Conservation (phyloP, 208 protist genomes). For the Leptomonas pyrrhocoris region DNA sequence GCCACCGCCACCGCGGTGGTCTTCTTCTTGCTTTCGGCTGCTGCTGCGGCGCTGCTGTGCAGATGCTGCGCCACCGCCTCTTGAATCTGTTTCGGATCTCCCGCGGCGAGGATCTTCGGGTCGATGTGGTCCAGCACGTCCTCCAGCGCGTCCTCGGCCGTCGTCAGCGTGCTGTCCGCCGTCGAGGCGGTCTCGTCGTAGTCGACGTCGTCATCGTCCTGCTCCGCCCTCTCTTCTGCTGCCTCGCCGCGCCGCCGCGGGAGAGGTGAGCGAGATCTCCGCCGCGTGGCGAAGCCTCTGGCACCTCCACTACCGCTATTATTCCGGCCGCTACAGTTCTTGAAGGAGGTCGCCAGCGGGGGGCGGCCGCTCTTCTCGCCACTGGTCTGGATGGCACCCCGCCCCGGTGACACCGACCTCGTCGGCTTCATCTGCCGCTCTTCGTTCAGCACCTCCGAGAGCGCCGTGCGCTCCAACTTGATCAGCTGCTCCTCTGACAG, state of each 20-base stretch:
- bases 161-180: conserved; percentile 12
- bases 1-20: not conserved
- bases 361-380: too few relatives aligned
- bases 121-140: conserved; percentile 27
- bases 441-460: conserved; percentile 76
- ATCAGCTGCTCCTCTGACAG: conserved; percentile 89
- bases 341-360: too few relatives aligned
- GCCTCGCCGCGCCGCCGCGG: not conserved
- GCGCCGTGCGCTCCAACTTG: conserved; percentile 89
- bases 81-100: conserved; percentile 9
- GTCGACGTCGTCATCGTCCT: conserved; percentile 13
- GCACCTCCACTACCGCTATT: not conserved
- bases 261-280: conserved; percentile 9
- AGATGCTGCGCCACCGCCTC: conserved; percentile 18
- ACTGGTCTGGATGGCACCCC: not conserved
- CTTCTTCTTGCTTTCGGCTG: not conserved
- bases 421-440: conserved; percentile 15
- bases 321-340: not conserved
- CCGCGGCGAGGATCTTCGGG: conserved; percentile 1
- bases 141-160: conserved; percentile 22
- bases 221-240: not conserved
- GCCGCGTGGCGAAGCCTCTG: not conserved
- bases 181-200: conserved; percentile 12
- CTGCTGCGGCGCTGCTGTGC: not conserved
- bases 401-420: not conserved